A percentile compares a stretch with the other conserved stretches of the same genome.
phyloP scores from a whole-genome alignment of 2,329 filamentous ascomycete species.

The Chaetomiaceae sp. region DNA sequence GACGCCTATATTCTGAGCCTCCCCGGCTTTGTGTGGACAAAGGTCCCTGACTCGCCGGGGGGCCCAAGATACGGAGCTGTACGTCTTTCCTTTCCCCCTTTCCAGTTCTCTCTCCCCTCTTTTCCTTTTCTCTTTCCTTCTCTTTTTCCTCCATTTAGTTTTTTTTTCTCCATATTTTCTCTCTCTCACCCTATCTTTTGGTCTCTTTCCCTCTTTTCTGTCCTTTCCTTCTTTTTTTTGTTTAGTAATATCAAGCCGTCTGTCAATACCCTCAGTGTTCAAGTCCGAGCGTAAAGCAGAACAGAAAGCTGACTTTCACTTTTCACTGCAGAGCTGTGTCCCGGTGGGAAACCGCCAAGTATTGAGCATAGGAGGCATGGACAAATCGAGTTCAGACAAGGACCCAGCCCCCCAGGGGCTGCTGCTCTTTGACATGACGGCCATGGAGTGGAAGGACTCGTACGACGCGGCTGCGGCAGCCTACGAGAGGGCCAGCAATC shows the following conservation, averaged over 20 bases:
- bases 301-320: too few species aligned
- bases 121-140: too few species aligned
- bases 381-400: background rate
- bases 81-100: too few species aligned
- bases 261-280: too few species aligned
- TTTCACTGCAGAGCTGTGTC: conserved; percentile 16
- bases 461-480: conserved; percentile 15
- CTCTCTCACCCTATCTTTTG: too few species aligned
- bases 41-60: conserved; percentile 4
- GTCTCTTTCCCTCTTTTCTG: too few species aligned
- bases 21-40: conserved; percentile 22
- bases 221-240: too few species aligned
- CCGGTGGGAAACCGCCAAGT: conserved; percentile 19
- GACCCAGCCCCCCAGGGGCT: conserved; percentile 17
- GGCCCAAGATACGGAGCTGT: conserved; percentile 1
- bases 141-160: too few species aligned
- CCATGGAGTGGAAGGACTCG: conserved; percentile 17
- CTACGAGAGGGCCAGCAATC: conserved; percentile 8
- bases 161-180: too few species aligned
- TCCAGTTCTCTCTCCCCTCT: too few species aligned
- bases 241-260: too few species aligned
- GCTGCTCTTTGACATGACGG: conserved; percentile 21
- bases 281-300: too few species aligned
- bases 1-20: conserved; percentile 22
- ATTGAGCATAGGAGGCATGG: conserved; percentile 18